These are phyloP conservation scores for Cyberlindnera bimundalis DNA, from an alignment of 805 yeast species.

Conservation along the genomic window DNA sequence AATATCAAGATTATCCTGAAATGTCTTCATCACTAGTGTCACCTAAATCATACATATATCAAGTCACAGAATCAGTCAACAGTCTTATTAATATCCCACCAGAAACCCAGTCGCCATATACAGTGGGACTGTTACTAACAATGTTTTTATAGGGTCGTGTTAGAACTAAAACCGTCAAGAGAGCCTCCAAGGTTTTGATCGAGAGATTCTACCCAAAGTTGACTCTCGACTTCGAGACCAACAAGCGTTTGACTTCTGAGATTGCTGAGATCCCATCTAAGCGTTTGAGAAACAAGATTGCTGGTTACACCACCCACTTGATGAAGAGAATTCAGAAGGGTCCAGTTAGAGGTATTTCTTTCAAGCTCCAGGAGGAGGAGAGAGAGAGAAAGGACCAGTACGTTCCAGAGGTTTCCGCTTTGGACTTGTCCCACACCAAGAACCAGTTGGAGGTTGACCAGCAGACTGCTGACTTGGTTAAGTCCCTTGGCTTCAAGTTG, in stretches of 20 bases:
- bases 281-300: constrained; percentile 99
- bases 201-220: constrained; percentile 99
- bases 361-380: constrained; percentile 99
- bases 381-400: constrained; percentile 99
- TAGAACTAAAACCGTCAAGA: constrained; percentile 99
- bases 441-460: constrained; percentile 95
- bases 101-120: not conserved
- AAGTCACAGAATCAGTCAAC: not conserved
- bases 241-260: constrained; percentile 98
- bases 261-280: constrained; percentile 98
- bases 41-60: not conserved
- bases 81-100: not conserved
- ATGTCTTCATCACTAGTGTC: not conserved
- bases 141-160: constrained; percentile 82
- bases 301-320: constrained; percentile 99
- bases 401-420: constrained; percentile 99
- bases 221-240: constrained; percentile 98
- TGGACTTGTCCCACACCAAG: constrained; percentile 94
- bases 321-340: constrained; percentile 99
- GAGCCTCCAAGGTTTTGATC: constrained; percentile 99
- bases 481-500: constrained; percentile 86
- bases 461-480: constrained; percentile 94
- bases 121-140: constrained; percentile 21
- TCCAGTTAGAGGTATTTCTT: constrained; percentile 99
- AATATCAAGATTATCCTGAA: too few species aligned